phyloP scores from a whole-genome alignment of 305 asterid species.

The Ilex paraguariensis region DNA sequence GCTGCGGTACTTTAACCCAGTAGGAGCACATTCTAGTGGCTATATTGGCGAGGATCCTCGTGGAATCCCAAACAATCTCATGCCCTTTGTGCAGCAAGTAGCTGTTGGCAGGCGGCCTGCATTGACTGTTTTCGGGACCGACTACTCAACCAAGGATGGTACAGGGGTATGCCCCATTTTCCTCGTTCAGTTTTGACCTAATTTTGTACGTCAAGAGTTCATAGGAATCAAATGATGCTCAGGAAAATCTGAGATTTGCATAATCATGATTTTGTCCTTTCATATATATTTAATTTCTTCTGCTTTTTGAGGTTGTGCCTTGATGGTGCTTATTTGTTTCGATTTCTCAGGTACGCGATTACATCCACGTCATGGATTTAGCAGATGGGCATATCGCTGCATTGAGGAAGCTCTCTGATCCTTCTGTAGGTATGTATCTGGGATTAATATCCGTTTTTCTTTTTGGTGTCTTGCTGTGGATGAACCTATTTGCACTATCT shows the following conservation, averaged over 20 bases:
- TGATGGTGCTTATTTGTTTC: background rate
- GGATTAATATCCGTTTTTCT: background rate
- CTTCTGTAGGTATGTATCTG: slow-evolving; percentile 59
- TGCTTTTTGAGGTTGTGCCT: too few relatives aligned
- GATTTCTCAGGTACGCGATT: slow-evolving; percentile 77
- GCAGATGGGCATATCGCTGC: slow-evolving; percentile 97
- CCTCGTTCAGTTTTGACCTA: slow-evolving; percentile 2
- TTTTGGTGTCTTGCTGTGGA: too few relatives aligned
- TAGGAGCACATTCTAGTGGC: slow-evolving; percentile 95
- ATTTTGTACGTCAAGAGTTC: too few relatives aligned
- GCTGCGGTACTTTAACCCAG: slow-evolving; percentile 95
- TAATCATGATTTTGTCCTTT: too few relatives aligned
- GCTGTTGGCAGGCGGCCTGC: slow-evolving; percentile 90
- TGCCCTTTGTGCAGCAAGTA: slow-evolving; percentile 97
- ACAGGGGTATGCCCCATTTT: slow-evolving; percentile 62
- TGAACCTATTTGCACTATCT: too few relatives aligned
- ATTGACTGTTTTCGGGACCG: slow-evolving; percentile 81
- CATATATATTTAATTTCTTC: background rate
- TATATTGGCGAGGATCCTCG: slow-evolving; percentile 91
- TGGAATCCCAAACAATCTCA: slow-evolving; percentile 89
- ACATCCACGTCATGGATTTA: slow-evolving; percentile 89
- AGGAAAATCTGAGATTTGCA: too few relatives aligned
- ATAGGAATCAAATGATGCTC: too few relatives aligned
- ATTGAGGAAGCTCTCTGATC: slow-evolving; percentile 67
- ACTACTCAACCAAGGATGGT: slow-evolving; percentile 84